Evolutionary conservation across 805 yeast species (phyloP).

Genomic region (Cyberlindnera galapagoensis): DNA sequence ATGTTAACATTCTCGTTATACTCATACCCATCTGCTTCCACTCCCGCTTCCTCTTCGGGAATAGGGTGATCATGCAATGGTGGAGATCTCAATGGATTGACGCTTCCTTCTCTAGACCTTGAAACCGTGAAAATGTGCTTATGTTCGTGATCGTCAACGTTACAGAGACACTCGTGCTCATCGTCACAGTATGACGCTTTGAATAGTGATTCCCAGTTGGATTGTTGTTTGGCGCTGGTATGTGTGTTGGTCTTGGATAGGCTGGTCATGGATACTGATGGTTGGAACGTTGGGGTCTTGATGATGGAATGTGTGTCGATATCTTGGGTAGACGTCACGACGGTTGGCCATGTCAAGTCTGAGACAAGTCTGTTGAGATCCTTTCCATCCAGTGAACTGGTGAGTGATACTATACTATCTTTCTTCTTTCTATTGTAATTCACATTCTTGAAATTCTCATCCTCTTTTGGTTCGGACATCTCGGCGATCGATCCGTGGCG

Average conservation of each 20-base stretch:
- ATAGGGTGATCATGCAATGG: too few relatives aligned
- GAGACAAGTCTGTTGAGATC: conserved; percentile 10
- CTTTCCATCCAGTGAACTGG: conserved; percentile 8
- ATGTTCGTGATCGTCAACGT: conserved; percentile 8
- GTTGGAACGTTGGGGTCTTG: conserved; percentile 9
- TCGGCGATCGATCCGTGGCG: conserved; percentile 19
- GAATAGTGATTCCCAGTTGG: conserved; percentile 10
- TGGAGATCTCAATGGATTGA: too few relatives aligned
- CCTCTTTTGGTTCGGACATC: conserved; percentile 8
- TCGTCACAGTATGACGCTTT: conserved; percentile 12
- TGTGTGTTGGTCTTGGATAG: conserved; percentile 6
- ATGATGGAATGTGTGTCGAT: conserved; percentile 19
- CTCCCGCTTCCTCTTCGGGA: too few relatives aligned
- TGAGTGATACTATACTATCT: conserved; percentile 1
- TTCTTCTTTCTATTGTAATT: background rate
- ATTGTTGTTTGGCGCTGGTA: background rate
- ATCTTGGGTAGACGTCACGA: conserved; percentile 14
- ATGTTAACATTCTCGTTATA: conserved; percentile 15
- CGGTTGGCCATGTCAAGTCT: conserved; percentile 13
- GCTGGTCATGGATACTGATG: too few relatives aligned
- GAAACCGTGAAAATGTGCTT: conserved; percentile 1
- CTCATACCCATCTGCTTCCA: conserved; percentile 6
- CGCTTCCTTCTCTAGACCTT: too few relatives aligned
- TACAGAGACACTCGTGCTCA: conserved; percentile 12
- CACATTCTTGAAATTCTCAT: background rate